phyloP scores from a whole-genome alignment of 345 rosid species.

The Cochlearia excelsa region DNA sequence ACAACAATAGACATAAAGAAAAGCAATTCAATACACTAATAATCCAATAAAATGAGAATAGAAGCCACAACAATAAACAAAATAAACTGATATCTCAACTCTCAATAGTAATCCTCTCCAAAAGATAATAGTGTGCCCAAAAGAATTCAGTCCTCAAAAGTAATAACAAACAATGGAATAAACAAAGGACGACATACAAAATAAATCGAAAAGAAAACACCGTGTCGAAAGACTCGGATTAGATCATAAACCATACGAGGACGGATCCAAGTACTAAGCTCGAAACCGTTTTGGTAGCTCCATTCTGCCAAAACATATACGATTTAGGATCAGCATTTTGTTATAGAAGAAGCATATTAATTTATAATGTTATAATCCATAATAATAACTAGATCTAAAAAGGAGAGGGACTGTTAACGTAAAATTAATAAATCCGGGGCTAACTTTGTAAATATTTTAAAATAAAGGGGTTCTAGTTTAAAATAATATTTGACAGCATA shows the following conservation, averaged over 20 bases:
- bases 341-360: too few relatives aligned
- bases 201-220: constrained; percentile 19
- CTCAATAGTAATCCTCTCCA: too few relatives aligned
- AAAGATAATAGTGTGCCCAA: too few relatives aligned
- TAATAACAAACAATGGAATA: constrained; percentile 33
- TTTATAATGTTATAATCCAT: too few relatives aligned
- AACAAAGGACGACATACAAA: constrained; percentile 23
- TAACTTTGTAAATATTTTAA: not conserved
- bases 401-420: too few relatives aligned
- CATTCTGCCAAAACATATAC: constrained; percentile 27
- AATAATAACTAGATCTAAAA: too few relatives aligned
- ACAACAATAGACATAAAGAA: too few relatives aligned
- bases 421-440: not conserved
- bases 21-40: too few relatives aligned
- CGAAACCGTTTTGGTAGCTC: constrained; percentile 35
- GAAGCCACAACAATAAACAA: too few relatives aligned
- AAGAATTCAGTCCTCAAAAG: not conserved
- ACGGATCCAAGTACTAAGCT: constrained; percentile 39
- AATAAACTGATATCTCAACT: too few relatives aligned
- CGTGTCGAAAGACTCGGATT: not conserved
- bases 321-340: not conserved
- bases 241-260: constrained; percentile 38
- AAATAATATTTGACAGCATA: not conserved
- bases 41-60: too few relatives aligned
- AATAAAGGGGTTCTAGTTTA: not conserved